These are phyloP conservation scores for Sinapis alba DNA, from an alignment of 441 rosid genomes.

Conservation along the genomic window DNA sequence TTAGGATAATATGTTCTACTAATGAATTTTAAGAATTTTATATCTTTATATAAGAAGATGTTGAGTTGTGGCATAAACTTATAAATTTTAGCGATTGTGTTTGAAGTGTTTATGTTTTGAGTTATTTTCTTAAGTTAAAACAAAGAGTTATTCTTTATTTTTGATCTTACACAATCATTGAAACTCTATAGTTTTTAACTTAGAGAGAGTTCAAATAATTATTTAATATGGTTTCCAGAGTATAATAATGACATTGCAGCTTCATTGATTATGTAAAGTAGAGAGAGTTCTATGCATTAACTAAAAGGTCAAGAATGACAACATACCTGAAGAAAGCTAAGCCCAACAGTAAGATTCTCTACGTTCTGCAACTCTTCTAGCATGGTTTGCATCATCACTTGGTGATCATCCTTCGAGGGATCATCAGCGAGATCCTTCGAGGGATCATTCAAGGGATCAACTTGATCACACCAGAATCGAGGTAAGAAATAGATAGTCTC, in stretches of 20 bases:
- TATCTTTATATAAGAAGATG: no score
- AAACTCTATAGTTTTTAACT: no score
- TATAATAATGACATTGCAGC: not conserved
- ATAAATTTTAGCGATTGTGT: no score
- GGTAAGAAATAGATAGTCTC: not conserved
- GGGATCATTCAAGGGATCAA: not conserved
- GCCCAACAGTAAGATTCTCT: not conserved
- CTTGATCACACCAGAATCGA: not conserved
- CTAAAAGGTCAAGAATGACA: not conserved
- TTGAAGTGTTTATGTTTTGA: no score
- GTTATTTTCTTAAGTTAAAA: no score
- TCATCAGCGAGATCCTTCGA: not conserved
- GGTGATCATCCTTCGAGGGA: not conserved
- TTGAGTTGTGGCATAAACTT: no score
- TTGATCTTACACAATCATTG: no score
- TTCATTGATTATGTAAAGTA: not conserved
- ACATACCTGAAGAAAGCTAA: slow-evolving; percentile 3
- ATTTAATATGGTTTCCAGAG: no score
- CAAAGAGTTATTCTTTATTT: no score
- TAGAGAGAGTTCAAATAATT: no score
- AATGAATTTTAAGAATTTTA: no score
- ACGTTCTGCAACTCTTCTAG: not conserved
- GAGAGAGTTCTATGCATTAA: not conserved
- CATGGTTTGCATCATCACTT: not conserved
- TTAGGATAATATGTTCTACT: no score